Evolutionary conservation across 73 alveolate species (phyloP).

Genomic region (Paramecium sonneborni): DNA sequence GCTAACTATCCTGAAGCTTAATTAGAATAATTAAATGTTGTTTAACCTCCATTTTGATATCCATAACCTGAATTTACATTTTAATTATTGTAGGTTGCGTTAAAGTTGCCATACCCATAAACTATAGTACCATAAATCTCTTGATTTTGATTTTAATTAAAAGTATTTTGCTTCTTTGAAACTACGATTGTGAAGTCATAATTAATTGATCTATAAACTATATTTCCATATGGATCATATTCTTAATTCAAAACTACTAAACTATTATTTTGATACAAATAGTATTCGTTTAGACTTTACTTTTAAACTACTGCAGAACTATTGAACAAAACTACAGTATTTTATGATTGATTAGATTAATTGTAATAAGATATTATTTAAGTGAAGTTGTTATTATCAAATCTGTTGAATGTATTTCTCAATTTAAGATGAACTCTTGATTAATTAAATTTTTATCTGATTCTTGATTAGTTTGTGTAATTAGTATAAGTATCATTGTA

Average conservation of each 20-base stretch:
- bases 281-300: not conserved
- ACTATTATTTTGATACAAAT: not conserved
- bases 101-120: not conserved
- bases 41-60: not conserved
- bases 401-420: not conserved
- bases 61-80: not conserved
- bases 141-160: not conserved
- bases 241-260: not conserved
- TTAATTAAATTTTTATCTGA: not conserved
- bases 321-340: not conserved
- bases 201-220: not conserved
- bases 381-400: not conserved
- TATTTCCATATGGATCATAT: not conserved
- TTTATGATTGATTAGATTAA: not conserved
- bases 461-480: not conserved
- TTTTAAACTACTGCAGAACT: not conserved
- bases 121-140: not conserved
- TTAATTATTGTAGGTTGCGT: not conserved
- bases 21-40: not conserved
- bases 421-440: constrained; percentile 5
- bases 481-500: not conserved
- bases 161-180: not conserved
- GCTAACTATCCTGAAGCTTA: not conserved
- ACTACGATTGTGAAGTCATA: not conserved
- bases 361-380: not conserved